Evolutionary conservation across 2,329 filamentous ascomycete species (phyloP).

Genomic region (Penicillium sp.): DNA sequence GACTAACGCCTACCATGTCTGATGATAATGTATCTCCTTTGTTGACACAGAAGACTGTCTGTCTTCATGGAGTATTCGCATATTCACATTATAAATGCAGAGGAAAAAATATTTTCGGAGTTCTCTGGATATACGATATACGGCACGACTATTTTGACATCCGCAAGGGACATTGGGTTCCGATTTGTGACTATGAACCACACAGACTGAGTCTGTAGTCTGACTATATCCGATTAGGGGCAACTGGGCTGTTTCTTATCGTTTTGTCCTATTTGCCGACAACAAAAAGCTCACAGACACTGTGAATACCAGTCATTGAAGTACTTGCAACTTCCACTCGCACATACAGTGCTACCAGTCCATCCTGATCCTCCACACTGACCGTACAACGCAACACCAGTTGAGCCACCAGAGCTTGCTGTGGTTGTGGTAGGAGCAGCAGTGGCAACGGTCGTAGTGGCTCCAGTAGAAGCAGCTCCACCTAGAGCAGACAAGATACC

Average conservation of each 20-base stretch:
- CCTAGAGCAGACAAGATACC: slow-evolving; percentile 32
- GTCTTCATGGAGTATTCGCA: no score
- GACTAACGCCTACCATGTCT: not conserved
- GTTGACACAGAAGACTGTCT: no score
- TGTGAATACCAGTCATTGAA: slow-evolving; percentile 34
- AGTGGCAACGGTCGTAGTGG: slow-evolving; percentile 11
- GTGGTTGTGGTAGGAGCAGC: slow-evolving; percentile 19
- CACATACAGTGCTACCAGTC: slow-evolving; percentile 30
- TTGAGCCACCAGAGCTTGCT: slow-evolving; percentile 5
- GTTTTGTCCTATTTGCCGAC: not conserved
- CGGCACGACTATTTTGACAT: not conserved
- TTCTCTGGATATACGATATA: not conserved
- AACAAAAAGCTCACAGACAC: slow-evolving; percentile 20
- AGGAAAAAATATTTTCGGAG: no score
- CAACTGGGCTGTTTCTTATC: not conserved
- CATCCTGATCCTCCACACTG: slow-evolving; percentile 33
- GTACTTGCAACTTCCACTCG: slow-evolving; percentile 27
- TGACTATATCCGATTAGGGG: not conserved
- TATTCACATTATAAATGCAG: no score
- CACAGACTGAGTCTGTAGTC: not conserved
- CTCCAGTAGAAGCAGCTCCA: slow-evolving; percentile 11
- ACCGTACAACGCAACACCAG: slow-evolving; percentile 24
- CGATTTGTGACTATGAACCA: no score
- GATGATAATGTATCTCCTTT: slow-evolving; percentile 14
- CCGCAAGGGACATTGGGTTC: no score